Conservation (phyloP, 129 eudicot genomes). For the Flaveria sonorensis region DNA sequence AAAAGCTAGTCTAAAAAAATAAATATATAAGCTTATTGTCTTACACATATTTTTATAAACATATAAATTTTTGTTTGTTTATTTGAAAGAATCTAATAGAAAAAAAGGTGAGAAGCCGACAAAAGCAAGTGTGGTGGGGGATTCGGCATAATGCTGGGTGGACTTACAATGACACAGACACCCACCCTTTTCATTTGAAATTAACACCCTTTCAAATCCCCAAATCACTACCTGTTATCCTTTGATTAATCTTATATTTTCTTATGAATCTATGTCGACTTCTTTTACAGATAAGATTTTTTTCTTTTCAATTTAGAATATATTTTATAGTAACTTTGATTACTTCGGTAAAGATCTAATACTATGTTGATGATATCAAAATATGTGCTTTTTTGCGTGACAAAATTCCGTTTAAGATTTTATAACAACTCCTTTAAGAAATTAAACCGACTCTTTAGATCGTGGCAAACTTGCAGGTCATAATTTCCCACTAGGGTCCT, state of each 20-base stretch:
- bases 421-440: no score
- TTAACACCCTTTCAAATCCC: slow-evolving; percentile 6
- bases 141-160: slow-evolving; percentile 34
- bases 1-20: no score
- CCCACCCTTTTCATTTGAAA: slow-evolving; percentile 12
- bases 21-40: no score
- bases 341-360: background rate
- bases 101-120: slow-evolving; percentile 29
- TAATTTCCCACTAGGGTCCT: no score
- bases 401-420: background rate
- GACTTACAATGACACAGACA: slow-evolving; percentile 42
- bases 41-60: no score
- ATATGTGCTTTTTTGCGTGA: background rate
- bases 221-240: background rate
- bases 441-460: no score
- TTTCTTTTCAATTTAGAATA: background rate
- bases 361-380: background rate
- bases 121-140: slow-evolving; percentile 47
- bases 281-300: no score
- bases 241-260: no score
- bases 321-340: background rate
- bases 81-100: background rate
- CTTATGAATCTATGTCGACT: no score
- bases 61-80: background rate
- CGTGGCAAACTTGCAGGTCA: no score